Percentiles rank a stretch among this genome's conserved stretches.
Conservation (phyloP, 2,329 filamentous ascomycete genomes). For the Sarocladium strictum region DNA sequence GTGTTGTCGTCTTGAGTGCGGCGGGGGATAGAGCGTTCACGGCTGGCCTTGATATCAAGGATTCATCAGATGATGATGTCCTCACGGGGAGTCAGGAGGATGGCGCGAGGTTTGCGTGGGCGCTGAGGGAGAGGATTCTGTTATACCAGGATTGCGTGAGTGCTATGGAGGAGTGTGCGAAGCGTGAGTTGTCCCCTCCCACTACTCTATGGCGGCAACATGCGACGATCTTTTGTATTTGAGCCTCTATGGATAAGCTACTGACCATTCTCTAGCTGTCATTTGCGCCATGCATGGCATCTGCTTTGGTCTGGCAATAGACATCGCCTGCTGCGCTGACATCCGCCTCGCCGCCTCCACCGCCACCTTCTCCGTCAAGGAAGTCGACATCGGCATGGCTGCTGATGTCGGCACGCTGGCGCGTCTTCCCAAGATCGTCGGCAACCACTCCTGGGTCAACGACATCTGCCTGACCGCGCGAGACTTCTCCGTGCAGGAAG, state of each 20-base stretch:
- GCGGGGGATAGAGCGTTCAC: conserved; percentile 82
- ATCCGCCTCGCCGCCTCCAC: conserved; percentile 59
- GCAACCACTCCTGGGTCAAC: conserved; percentile 69
- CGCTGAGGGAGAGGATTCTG: conserved; percentile 60
- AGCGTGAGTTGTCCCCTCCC: conserved; percentile 49
- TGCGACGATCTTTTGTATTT: no score
- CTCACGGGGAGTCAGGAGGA: conserved; percentile 41
- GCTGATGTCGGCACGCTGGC: conserved; percentile 73
- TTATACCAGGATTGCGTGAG: conserved; percentile 78
- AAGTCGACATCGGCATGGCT: conserved; percentile 76
- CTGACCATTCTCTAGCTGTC: conserved; percentile 51
- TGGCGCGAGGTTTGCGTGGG: conserved; percentile 56
- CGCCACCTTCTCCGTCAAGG: conserved; percentile 65
- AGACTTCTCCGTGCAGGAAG: conserved; percentile 63
- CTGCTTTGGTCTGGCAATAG: conserved; percentile 70
- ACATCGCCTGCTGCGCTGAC: conserved; percentile 65
- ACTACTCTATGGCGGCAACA: no score
- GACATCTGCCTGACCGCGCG: conserved; percentile 69
- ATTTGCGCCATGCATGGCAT: conserved; percentile 77
- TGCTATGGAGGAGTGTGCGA: conserved; percentile 79
- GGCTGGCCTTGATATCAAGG: conserved; percentile 75
- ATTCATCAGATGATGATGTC: conserved; percentile 50
- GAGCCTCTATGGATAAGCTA: not conserved
- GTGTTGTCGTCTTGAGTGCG: conserved; percentile 73
- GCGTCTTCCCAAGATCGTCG: conserved; percentile 67